Evolutionary conservation across 345 rosid genomes (phyloP).

Genomic region (Populus nigra): DNA sequence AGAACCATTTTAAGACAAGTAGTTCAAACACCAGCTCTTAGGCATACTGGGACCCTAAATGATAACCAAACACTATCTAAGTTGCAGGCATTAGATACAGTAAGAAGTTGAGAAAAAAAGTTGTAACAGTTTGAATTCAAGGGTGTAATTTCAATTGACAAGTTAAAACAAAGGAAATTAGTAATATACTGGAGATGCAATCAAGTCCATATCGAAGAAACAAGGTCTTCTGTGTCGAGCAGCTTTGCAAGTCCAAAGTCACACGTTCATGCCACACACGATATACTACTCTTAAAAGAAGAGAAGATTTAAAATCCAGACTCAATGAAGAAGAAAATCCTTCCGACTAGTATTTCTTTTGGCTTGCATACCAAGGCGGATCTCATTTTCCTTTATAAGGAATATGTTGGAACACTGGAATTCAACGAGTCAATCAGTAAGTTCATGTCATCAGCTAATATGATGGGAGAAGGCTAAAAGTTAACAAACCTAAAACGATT

Average conservation of each 20-base stretch:
- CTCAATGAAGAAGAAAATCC: constrained; percentile 13
- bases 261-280: constrained; percentile 47
- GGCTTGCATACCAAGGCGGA: constrained; percentile 74
- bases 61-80: too few species aligned
- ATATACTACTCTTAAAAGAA: constrained; percentile 23
- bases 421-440: constrained; percentile 2
- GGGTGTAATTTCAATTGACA: background rate
- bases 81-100: background rate
- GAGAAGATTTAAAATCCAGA: constrained; percentile 18
- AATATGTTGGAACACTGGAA: constrained; percentile 95
- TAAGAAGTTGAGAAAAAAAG: background rate
- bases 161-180: background rate
- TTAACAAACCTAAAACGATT: too few species aligned
- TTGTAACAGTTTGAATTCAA: background rate
- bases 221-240: constrained; percentile 75
- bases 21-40: constrained; percentile 1
- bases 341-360: constrained; percentile 22
- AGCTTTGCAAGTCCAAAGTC: constrained; percentile 94
- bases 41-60: background rate
- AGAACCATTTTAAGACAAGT: background rate
- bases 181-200: background rate
- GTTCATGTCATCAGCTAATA: constrained; percentile 19
- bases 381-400: constrained; percentile 75
- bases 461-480: too few species aligned
- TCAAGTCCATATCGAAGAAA: constrained; percentile 60